Conservation (phyloP, 192 early-diverging fungal genomes). For the Diversispora epigaea region DNA sequence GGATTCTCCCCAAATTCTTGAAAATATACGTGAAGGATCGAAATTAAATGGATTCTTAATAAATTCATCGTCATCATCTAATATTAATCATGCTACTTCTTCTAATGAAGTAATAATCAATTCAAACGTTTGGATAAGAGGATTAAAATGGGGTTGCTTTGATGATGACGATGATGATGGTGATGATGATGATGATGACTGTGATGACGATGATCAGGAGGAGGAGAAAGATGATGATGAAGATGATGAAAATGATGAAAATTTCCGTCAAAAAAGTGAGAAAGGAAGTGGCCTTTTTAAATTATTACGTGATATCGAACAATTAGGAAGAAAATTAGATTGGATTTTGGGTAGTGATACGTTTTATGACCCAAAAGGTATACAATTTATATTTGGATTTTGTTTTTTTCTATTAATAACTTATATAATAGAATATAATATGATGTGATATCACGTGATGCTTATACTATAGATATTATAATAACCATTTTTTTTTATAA, state of each 20-base stretch:
- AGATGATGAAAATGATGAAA: not conserved
- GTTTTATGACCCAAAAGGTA: slow-evolving; percentile 58
- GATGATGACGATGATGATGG: not conserved
- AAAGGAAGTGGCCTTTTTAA: slow-evolving; percentile 39
- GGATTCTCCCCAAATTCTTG: slow-evolving; percentile 40
- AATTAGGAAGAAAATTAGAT: slow-evolving; percentile 38
- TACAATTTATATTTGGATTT: not conserved
- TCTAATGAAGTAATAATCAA: not conserved
- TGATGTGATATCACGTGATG: too few relatives aligned
- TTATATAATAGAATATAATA: not conserved
- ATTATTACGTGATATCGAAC: slow-evolving; percentile 37
- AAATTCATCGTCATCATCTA: not conserved
- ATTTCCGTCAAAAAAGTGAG: not conserved
- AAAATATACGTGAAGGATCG: slow-evolving; percentile 40
- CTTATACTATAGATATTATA: too few relatives aligned
- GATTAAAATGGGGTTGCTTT: slow-evolving; percentile 53
- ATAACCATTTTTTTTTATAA: not conserved
- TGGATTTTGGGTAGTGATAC: slow-evolving; percentile 58
- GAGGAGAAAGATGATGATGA: not conserved
- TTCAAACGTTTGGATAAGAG: slow-evolving; percentile 40
- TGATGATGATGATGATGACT: slow-evolving; percentile 34
- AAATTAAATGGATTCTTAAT: slow-evolving; percentile 37
- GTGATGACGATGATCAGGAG: slow-evolving; percentile 14
- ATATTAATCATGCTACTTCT: slow-evolving; percentile 6
- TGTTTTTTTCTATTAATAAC: not conserved